Percentiles rank a stretch among this genome's conserved stretches.
phyloP scores from a whole-genome alignment of 257 asterid genomes.

The Nicotiana knightiana region DNA sequence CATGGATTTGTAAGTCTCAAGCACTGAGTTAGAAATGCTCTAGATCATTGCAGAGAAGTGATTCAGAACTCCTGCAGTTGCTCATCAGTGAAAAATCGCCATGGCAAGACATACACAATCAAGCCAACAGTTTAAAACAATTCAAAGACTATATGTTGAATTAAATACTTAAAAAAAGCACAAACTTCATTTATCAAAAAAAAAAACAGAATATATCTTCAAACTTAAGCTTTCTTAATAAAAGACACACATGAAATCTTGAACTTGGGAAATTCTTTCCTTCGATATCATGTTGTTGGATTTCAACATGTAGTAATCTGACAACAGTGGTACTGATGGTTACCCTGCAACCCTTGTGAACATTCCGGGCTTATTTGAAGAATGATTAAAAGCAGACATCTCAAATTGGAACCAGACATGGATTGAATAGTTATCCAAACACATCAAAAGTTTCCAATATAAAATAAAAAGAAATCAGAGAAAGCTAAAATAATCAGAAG shows the following conservation, averaged over 20 bases:
- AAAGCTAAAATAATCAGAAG: not conserved
- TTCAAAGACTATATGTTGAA: not conserved
- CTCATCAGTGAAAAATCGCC: not conserved
- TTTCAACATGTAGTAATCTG: not conserved
- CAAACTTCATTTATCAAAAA: not conserved
- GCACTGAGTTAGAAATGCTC: not conserved
- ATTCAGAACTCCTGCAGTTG: not conserved
- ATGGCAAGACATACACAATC: not conserved
- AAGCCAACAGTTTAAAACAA: not conserved
- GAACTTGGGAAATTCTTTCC: not conserved
- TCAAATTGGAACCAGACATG: not conserved
- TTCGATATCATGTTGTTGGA: not conserved
- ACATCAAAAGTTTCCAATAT: not conserved
- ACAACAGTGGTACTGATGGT: not conserved
- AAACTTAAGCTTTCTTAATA: not conserved
- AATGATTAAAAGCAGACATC: not conserved
- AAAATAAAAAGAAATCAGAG: not conserved
- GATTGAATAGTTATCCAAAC: not conserved
- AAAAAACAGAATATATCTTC: not conserved
- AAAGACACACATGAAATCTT: not conserved
- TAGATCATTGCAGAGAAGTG: not conserved
- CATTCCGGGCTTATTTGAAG: not conserved
- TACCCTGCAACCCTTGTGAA: not conserved
- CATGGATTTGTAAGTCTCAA: not conserved
- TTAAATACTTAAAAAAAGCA: not conserved